phyloP scores from a whole-genome alignment of 2,329 filamentous ascomycete genomes.

The Colletotrichum sp. region DNA sequence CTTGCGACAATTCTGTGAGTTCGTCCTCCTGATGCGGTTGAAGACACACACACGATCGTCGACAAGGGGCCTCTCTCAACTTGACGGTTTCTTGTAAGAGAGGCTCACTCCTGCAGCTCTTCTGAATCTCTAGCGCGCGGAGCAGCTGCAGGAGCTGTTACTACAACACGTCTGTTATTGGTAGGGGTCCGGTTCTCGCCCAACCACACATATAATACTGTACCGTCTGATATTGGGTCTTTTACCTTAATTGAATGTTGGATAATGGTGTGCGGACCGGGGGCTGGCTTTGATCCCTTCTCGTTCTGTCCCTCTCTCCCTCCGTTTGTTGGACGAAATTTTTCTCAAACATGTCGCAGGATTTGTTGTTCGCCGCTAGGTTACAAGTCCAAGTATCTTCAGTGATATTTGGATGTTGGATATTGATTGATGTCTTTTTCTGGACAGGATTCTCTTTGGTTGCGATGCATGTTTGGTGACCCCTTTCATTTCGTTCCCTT shows the following conservation, averaged over 20 bases:
- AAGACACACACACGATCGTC: neutral
- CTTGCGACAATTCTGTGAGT: neutral
- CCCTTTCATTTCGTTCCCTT: neutral
- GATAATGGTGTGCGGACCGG: neutral
- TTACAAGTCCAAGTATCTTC: neutral
- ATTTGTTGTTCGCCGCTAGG: neutral
- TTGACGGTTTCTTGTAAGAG: neutral
- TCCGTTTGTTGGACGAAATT: neutral
- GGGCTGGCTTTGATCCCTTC: neutral
- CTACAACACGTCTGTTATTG: neutral
- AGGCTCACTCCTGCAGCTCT: neutral
- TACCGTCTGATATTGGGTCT: neutral
- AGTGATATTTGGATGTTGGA: neutral
- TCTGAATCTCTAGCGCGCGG: neutral
- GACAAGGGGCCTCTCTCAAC: neutral
- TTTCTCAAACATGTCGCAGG: constrained; percentile 15
- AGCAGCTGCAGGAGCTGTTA: neutral
- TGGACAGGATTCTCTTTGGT: neutral
- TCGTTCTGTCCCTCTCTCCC: neutral
- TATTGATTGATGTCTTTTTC: neutral
- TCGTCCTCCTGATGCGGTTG: neutral
- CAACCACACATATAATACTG: neutral
- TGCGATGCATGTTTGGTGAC: neutral
- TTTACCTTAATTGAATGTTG: neutral
- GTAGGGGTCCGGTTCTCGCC: neutral